Evolutionary conservation across 352 stramenopile genomes (phyloP).

Genomic region (Phytophthora pistaciae): DNA sequence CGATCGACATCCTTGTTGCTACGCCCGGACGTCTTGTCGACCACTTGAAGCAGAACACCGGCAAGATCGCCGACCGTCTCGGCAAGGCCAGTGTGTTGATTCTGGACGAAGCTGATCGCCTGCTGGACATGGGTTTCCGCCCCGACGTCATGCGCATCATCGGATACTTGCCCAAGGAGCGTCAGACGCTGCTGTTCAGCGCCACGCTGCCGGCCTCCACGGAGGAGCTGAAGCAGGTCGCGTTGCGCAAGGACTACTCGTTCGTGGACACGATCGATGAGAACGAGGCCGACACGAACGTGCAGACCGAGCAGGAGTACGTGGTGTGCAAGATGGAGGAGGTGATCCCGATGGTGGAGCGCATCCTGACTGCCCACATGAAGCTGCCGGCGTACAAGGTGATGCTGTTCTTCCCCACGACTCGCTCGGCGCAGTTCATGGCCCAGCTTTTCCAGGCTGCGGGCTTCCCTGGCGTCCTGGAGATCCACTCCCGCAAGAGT

Average conservation of each 20-base stretch:
- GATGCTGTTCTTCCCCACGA: constrained; percentile 96
- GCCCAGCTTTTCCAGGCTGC: constrained; percentile 89
- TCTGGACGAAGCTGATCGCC: constrained; percentile 97
- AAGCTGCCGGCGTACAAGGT: constrained; percentile 92
- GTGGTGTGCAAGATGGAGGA: constrained; percentile 77
- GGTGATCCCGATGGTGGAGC: constrained; percentile 77
- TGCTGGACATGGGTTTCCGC: constrained; percentile 97
- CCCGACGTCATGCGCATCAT: constrained; percentile 94
- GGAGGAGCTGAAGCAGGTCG: constrained; percentile 88
- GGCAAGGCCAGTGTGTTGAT: constrained; percentile 70
- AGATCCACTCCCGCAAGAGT: constrained; percentile 97
- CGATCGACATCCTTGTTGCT: constrained; percentile 95
- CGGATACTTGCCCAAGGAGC: constrained; percentile 54
- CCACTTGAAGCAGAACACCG: constrained; percentile 94
- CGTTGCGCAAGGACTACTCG: constrained; percentile 86
- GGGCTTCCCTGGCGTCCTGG: constrained; percentile 83
- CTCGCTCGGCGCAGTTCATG: constrained; percentile 89
- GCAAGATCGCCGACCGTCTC: constrained; percentile 72
- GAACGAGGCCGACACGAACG: constrained; percentile 91
- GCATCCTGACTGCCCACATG: constrained; percentile 80
- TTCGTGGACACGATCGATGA: constrained; percentile 95
- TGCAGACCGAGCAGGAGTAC: constrained; percentile 89
- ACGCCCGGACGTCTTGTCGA: constrained; percentile 97
- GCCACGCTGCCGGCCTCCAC: constrained; percentile 93
- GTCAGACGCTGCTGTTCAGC: constrained; percentile 97